Evolutionary conservation across 2,329 filamentous ascomycete species (phyloP), one percentile per base, ranked within the genome.

Genomic region (Alternaria triticimaculans): DNA sequence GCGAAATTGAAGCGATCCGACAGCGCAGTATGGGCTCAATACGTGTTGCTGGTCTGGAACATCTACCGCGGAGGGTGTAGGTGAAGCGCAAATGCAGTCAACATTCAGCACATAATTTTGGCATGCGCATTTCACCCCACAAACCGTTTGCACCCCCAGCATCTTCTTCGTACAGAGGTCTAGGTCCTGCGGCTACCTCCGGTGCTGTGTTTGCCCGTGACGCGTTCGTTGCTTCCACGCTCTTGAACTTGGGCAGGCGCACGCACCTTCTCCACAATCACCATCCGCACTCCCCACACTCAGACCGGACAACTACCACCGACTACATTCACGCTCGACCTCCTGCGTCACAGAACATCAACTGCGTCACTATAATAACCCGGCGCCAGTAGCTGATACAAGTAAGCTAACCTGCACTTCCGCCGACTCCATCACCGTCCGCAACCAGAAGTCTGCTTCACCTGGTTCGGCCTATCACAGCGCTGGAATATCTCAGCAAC

Each of bases 1-100:
- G 70, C 7, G 80, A 81, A 49, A 53, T 77, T 5, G 74, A 78
- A 43, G 64, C 73, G 45, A 68, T 77, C 10, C 66, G 72, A 49
- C 66, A 65, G 45, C 66, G 71, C 30, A 70, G 63, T 49, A 23
- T 55, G 41, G 66, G 45, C 41, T 66, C 68, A 48, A 59, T 58
- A 48, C 43, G 60, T 51, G 37, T 46, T 25, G 50, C 53, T 30
- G 26, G 43, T 28, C 45, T 28, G 26, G 53, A 57, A 20, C 60
- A 61, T 30, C 25, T 62, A 25, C 60, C 61, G 51, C 54, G 44
- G 7, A 68, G 56, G 41, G 48, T 60, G 23, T 70, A 63, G 51
- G 55, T 58, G 46, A 62, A 55, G 10, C 11, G 44, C 23, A 45
- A n/a, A 15, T 9, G 30, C 25, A 41, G n/a, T 28, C n/a, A 45